These are phyloP conservation scores for Saccharomyces pastorianus DNA, from an alignment of 1,139 yeast genomes.

Conservation along the genomic window DNA sequence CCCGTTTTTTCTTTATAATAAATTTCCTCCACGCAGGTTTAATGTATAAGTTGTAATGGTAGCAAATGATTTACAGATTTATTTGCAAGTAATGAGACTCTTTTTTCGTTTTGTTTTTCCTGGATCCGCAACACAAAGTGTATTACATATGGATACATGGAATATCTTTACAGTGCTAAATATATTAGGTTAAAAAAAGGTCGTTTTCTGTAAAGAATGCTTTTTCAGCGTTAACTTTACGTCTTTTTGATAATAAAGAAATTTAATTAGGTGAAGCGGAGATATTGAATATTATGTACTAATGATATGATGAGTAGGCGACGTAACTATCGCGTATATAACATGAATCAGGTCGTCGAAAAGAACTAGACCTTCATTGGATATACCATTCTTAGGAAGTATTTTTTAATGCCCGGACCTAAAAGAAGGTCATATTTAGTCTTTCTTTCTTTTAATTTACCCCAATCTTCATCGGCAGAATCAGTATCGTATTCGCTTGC, in stretches of 20 bases:
- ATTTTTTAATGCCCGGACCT: conserved; percentile 20
- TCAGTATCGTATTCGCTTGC: conserved; percentile 8
- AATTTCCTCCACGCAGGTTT: neutral
- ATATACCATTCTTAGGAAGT: conserved; percentile 33
- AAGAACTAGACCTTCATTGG: conserved; percentile 34
- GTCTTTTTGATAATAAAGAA: neutral
- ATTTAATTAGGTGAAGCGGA: neutral
- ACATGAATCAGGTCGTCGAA: neutral
- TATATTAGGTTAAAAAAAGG: neutral
- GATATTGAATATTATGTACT: neutral
- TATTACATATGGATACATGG: neutral
- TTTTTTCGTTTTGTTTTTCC: neutral
- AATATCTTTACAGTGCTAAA: too few relatives aligned
- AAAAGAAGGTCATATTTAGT: conserved; percentile 26
- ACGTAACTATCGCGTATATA: neutral
- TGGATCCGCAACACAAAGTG: neutral
- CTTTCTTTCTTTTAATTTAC: conserved; percentile 16
- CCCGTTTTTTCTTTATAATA: neutral
- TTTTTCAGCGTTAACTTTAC: neutral
- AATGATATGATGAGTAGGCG: neutral
- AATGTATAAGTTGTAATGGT: neutral
- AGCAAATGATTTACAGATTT: neutral
- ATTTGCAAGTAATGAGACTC: neutral
- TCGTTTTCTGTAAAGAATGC: neutral
- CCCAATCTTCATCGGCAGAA: conserved; percentile 10